phyloP scores from a whole-genome alignment of 495 filamentous ascomycete species.

The Podospora conica region DNA sequence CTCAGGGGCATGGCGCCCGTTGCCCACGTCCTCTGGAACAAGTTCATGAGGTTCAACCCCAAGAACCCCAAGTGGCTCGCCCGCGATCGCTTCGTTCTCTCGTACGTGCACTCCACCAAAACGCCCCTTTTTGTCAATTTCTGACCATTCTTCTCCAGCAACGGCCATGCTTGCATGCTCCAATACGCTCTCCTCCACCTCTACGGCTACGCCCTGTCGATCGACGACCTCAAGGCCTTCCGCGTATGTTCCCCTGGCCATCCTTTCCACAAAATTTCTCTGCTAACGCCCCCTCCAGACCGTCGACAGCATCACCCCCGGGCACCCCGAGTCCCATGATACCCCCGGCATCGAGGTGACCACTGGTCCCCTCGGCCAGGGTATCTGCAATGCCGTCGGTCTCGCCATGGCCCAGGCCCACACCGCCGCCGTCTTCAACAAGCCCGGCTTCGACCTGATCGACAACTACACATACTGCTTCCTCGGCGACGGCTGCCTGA shows the following conservation, averaged over 20 bases:
- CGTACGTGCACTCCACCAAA: slow-evolving; percentile 57
- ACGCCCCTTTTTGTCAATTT: background rate
- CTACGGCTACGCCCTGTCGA: slow-evolving; percentile 76
- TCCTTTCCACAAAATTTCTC: background rate
- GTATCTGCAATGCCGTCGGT: slow-evolving; percentile 92
- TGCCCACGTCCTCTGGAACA: slow-evolving; percentile 96
- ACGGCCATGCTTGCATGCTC: slow-evolving; percentile 98
- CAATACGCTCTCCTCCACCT: slow-evolving; percentile 98
- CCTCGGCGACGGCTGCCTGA: slow-evolving; percentile 97
- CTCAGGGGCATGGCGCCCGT: slow-evolving; percentile 87
- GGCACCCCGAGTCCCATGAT: slow-evolving; percentile 94
- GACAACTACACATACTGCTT: slow-evolving; percentile 96
- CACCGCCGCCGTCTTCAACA: slow-evolving; percentile 88
- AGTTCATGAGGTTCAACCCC: slow-evolving; percentile 99
- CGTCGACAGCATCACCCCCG: slow-evolving; percentile 90
- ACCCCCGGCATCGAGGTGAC: slow-evolving; percentile 97
- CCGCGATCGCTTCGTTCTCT: slow-evolving; percentile 97
- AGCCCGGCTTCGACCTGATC: slow-evolving; percentile 84
- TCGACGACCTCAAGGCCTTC: slow-evolving; percentile 94
- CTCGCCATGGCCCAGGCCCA: slow-evolving; percentile 93
- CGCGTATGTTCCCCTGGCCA: slow-evolving; percentile 58
- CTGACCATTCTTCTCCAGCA: slow-evolving; percentile 46
- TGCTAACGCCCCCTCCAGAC: slow-evolving; percentile 40
- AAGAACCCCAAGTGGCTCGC: slow-evolving; percentile 97
- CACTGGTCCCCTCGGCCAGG: slow-evolving; percentile 92